These are phyloP conservation scores for Ensete glaucum DNA, from an alignment of 176 grass and related monocot species.

Conservation along the genomic window DNA sequence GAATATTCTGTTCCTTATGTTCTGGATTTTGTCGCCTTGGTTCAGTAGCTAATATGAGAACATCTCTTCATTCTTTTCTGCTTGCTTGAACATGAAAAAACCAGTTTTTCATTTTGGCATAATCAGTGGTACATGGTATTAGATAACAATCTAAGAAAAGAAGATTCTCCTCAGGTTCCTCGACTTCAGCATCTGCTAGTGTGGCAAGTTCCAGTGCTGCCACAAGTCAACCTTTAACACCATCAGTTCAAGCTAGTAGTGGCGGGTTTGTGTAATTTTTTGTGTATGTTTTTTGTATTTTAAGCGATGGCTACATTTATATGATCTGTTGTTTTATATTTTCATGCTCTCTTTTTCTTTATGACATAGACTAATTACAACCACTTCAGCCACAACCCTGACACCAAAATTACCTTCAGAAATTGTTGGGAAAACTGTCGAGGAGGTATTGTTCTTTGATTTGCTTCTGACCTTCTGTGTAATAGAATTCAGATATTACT, in stretches of 20 bases:
- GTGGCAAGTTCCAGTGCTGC: slow-evolving; percentile 30
- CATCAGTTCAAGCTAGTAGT: slow-evolving; percentile 56
- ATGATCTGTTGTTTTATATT: slow-evolving; percentile 16
- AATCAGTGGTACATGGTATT: no score
- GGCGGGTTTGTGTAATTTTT: slow-evolving; percentile 47
- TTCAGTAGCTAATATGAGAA: no score
- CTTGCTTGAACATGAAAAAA: no score
- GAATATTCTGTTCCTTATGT: neutral
- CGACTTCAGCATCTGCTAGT: slow-evolving; percentile 36
- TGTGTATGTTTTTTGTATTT: neutral
- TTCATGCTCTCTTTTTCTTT: slow-evolving; percentile 10
- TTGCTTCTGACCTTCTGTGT: neutral
- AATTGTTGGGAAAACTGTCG: slow-evolving; percentile 86
- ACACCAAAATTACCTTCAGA: slow-evolving; percentile 83
- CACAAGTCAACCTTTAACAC: slow-evolving; percentile 51
- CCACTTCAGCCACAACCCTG: slow-evolving; percentile 39
- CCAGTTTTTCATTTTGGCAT: no score
- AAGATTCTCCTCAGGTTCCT: slow-evolving; percentile 33
- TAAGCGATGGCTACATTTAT: neutral
- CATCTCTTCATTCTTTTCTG: no score
- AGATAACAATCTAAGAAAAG: no score
- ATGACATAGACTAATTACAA: slow-evolving; percentile 34
- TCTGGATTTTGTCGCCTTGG: neutral
- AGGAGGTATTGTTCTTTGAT: slow-evolving; percentile 48
- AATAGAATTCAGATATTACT: neutral